Evolutionary conservation across 345 rosid genomes (phyloP).

Genomic region (Eucalyptus curtisii): DNA sequence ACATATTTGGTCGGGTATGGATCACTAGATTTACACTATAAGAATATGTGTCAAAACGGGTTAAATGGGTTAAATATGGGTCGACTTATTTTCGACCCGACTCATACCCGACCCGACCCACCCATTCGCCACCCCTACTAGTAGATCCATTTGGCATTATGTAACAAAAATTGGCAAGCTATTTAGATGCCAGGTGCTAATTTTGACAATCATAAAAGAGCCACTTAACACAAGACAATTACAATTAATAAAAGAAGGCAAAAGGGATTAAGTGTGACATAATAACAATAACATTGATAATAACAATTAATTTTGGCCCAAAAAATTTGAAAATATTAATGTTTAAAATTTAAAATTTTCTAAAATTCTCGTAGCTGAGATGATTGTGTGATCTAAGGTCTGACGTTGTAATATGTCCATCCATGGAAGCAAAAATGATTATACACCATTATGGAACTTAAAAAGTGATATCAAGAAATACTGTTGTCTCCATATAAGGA

Average conservation of each 20-base stretch:
- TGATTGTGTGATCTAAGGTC: background rate
- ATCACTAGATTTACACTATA: no score
- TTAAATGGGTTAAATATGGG: no score
- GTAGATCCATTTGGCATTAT: background rate
- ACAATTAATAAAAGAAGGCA: background rate
- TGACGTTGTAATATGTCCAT: background rate
- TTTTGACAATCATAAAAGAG: background rate
- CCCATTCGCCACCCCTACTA: no score
- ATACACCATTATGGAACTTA: background rate
- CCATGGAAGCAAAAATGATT: background rate
- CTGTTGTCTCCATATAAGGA: background rate
- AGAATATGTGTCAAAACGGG: no score
- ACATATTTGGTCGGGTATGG: no score
- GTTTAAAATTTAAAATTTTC: background rate
- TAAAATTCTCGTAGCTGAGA: background rate
- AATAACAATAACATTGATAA: background rate
- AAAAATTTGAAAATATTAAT: background rate
- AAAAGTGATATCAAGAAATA: background rate
- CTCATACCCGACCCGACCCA: no score
- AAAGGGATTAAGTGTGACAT: background rate
- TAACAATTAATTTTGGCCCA: background rate
- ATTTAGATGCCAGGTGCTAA: background rate
- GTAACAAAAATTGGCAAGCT: background rate
- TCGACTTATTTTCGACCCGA: no score
- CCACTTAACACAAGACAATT: background rate